Base-by-base conservation (phyloP, 164 flowering plant genomes). In the Umbilicus rupestris region DNA sequence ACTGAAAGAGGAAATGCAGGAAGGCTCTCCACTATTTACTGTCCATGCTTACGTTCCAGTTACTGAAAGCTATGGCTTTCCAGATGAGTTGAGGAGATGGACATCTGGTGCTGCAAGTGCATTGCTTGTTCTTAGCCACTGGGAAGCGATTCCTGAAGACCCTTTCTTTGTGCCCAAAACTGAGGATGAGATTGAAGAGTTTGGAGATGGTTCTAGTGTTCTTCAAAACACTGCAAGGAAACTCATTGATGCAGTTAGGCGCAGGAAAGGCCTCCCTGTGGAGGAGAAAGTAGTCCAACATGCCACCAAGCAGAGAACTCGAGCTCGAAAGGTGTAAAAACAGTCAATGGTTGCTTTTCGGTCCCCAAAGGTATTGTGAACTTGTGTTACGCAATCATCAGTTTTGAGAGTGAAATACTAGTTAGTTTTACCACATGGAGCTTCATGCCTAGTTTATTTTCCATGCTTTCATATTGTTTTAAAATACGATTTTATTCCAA, bases 131-230 rank as follows among this genome's bases (percentile, higher is more conserved):
- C 76, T 92, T 65, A 92, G 97, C 70, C 97, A 87, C 50, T 93
- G 97, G 97, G 90, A 90, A 72, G 84, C 71, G 15, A 83, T 88
- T n/a, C 33, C 75, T 2, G 90, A 88, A 75, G 98, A 93, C 74
- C 98, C 98, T 22, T 90, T 90, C 78, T 90, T 93, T 79, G 86
- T 86, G 19, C 98, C 97, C 26, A 90, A 84, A 76, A 93, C 98
- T 28, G 94, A 90, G 69, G 97, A 90, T 69, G 98, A 93, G 73
- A 75, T 79, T 39, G 94, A 93, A 74, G 98, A 93, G 79, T 90
- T 85, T 81, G 98, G 97, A 71, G 97, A 91, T 80, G 96, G 97
- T 64, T 75, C 96, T 0, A 87, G 90, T 73, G 90, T 91, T 64
- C 86, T 71, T 50, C 92, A 71, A 15, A 93, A 90, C 68, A 90